Evolutionary conservation across 1,284 basidiomycete genomes (phyloP).

Genomic region (Trichosporon sp.): DNA sequence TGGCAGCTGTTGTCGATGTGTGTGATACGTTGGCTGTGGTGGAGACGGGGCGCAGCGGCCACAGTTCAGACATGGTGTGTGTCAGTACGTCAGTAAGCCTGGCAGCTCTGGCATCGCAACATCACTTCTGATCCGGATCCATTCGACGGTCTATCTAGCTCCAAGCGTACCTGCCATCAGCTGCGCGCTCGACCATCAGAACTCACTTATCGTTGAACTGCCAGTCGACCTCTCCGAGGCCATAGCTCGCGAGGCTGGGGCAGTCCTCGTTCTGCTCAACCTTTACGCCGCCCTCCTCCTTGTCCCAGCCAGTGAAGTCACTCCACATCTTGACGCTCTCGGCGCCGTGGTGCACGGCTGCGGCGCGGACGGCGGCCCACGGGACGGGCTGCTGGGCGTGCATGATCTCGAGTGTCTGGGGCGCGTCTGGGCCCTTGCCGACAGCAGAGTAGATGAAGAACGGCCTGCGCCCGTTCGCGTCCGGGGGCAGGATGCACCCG

Average conservation of each 20-base stretch:
- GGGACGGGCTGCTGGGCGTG: slow-evolving; percentile 9
- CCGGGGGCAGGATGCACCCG: slow-evolving; percentile 7
- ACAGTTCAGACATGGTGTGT: no score
- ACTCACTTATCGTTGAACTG: slow-evolving; percentile 15
- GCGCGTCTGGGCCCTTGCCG: neutral
- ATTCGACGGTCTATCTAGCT: neutral
- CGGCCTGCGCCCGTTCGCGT: neutral
- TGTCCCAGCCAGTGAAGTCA: slow-evolving; percentile 7
- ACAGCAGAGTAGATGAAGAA: slow-evolving; percentile 10
- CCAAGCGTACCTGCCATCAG: slow-evolving; percentile 17
- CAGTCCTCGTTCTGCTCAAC: slow-evolving; percentile 8
- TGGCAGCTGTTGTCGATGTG: no score
- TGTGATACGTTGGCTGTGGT: no score
- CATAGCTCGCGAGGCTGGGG: slow-evolving; percentile 14
- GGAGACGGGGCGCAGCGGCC: no score
- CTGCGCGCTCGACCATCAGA: no score
- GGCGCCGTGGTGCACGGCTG: slow-evolving; percentile 11
- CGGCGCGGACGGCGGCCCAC: slow-evolving; percentile 8
- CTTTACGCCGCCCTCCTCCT: neutral
- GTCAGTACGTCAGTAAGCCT: no score
- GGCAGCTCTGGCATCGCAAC: no score
- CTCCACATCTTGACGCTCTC: slow-evolving; percentile 11
- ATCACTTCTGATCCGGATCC: neutral
- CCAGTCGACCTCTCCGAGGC: slow-evolving; percentile 15
- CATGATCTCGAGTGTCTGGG: slow-evolving; percentile 2